Base-by-base conservation (phyloP, 768 basidiomycete genomes). In the Russula emetica region DNA sequence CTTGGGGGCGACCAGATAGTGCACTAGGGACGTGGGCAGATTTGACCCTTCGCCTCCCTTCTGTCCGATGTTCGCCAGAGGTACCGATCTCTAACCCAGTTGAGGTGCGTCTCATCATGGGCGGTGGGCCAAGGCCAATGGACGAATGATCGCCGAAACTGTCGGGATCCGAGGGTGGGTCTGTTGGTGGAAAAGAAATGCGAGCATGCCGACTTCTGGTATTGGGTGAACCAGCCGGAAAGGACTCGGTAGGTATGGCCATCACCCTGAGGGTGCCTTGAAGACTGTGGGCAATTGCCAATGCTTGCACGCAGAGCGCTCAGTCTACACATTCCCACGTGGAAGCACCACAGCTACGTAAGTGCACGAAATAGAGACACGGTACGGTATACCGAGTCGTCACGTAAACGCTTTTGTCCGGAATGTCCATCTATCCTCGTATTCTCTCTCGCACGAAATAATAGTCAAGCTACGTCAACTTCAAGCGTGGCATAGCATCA, bases 161-260 rank as follows among this genome's bases (percentile, higher is more conserved):
- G 45, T 70, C 55, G 13, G 49, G 28, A 20, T 60, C 61, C 10
- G 63, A 60, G 20, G 56, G 50, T 5, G 55, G 61, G 50, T 67
- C 69, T 34, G 65, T 69, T 24, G 57, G 60, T 1, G 77, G 74
- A 52, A 80, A 74, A 16, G 68, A 76, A 58, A 77, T 74, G 54
- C 71, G 77, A 58, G 73, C 66, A 13, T 62, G 67, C 28, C 59
- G 62, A 61, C 66, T 69, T 61, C 61, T 66, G 18, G 71, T 38
- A 45, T 61, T 61, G 20, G 72, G 71, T 30, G 71, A 67, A 28
- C 61, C 69, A 58, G 68, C 65, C 67, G 75, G 74, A 30, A 61
- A 44, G 2, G 64, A 44, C n/a, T 65, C 54, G 5, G 47, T 45
- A 11, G 64, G 60, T 55, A n/a, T 9, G 42, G 62, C 44, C 61